Base-by-base conservation (phyloP, 768 basidiomycete species). In the Mycena sanguinolenta region DNA sequence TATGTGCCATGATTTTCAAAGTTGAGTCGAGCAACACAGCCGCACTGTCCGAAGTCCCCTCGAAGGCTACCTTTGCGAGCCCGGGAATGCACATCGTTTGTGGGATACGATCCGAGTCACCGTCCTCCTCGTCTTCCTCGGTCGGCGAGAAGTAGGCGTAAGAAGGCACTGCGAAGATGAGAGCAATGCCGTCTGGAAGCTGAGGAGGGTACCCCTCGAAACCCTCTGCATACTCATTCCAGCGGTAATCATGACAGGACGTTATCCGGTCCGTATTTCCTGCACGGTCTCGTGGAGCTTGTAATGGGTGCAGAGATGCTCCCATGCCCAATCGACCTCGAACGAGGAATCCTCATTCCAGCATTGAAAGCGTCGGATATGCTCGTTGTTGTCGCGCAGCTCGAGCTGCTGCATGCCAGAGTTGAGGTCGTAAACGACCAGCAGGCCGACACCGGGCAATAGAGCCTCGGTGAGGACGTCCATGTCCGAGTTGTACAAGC, bases 211-310 rank as follows among this genome's bases (percentile, higher is more conserved):
- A 44, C 0, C 13, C 4, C 28, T 44, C n/a, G 66, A 61, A 54
- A 19, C 25, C 19, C 9, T 54, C 38, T 14, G 28, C 30, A 16
- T 46, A 30, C 32, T 34, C 6, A 34, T 34, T 34, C 10, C 32
- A 34, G 32, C 6, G 6, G 32, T 34, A 5, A 10, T 46, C n/a
- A 16, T 58, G 17, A 54, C 55, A 59, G 38, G 17, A 17, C 27
- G 34, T 5, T 4, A 58, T n/a, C n/a, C n/a, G n/a, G n/a, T 57
- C 9, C 64, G 23, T 49, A 65, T 58, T 25, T 57, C 54, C 16
- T 44, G 64, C n/a, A 65, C 55, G 46, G 64, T 65, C 50, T 65
- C 27, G 64, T 58, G 64, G 7, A 58, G 36, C 28, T 50, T 23
- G 44, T 65, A 27, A 3, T 58, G 55, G 23, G 36, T 3, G 16